These are phyloP conservation scores for Colletotrichum eremochloae DNA, from an alignment of 2,329 filamentous ascomycete species.

Conservation along the genomic window DNA sequence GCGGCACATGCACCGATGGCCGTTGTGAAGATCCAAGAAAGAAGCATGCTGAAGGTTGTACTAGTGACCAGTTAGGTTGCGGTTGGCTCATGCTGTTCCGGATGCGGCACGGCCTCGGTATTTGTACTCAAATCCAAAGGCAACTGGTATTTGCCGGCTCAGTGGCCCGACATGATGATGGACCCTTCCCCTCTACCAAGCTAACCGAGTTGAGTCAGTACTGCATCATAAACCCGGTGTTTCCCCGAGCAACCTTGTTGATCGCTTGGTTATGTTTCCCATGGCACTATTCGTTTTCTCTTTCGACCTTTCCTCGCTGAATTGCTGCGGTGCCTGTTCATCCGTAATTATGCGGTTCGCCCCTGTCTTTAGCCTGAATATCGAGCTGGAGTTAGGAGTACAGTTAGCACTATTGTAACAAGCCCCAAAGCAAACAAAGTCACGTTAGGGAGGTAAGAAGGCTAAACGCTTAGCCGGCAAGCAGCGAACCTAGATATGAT, in stretches of 20 bases:
- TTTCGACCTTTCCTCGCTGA: not conserved
- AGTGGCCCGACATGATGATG: not conserved
- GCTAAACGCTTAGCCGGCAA: not conserved
- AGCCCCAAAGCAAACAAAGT: not conserved
- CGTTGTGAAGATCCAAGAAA: slow-evolving; percentile 2
- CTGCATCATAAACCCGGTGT: not conserved
- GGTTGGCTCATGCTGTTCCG: not conserved
- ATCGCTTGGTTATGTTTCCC: not conserved
- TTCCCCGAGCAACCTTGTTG: not conserved
- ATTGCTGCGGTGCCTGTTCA: not conserved
- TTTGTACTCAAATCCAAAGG: not conserved
- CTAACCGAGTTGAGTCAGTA: not conserved
- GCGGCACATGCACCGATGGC: not conserved
- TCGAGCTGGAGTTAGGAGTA: not conserved
- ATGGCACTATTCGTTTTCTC: not conserved
- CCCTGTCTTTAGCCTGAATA: not conserved
- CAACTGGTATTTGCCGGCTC: not conserved
- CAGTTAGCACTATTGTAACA: not conserved
- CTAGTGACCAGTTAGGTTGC: not conserved
- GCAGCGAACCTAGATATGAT: not conserved
- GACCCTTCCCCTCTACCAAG: not conserved
- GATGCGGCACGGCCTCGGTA: not conserved
- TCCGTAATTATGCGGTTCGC: not conserved
- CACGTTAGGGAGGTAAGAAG: not conserved
- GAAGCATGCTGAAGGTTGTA: not conserved